Percentiles rank a stretch among this genome's conserved stretches.
Conservation (phyloP, 371 early-diverging fungal genomes). For the Entomophthora muscae region DNA sequence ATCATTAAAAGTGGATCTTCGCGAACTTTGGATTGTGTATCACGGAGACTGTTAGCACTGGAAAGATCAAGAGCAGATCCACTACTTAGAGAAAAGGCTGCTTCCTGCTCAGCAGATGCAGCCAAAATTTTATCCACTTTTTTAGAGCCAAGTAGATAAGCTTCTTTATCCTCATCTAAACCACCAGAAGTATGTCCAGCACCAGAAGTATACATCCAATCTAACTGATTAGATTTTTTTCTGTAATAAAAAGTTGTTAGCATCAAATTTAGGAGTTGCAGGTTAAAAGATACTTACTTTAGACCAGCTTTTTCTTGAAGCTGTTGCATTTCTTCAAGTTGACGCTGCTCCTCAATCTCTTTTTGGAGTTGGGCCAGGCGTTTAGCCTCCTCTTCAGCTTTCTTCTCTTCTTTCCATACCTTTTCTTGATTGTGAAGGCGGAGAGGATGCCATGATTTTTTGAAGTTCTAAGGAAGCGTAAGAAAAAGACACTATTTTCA, state of each 20-base stretch:
- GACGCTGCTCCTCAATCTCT: slow-evolving; percentile 79
- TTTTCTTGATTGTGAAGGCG: slow-evolving; percentile 78
- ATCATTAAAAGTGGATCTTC: slow-evolving; percentile 87
- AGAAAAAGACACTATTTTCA: slow-evolving; percentile 2
- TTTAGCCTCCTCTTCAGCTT: slow-evolving; percentile 64
- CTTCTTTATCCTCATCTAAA: slow-evolving; percentile 56
- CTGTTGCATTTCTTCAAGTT: slow-evolving; percentile 61
- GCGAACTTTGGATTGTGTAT: slow-evolving; percentile 66
- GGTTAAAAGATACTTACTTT: slow-evolving; percentile 18
- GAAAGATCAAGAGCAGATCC: slow-evolving; percentile 18
- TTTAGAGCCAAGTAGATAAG: slow-evolving; percentile 75
- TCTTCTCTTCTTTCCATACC: slow-evolving; percentile 79
- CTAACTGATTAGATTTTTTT: slow-evolving; percentile 52
- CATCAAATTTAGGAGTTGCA: not conserved
- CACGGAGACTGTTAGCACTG: slow-evolving; percentile 61
- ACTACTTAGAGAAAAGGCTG: not conserved
- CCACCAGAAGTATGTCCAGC: slow-evolving; percentile 24
- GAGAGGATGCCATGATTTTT: slow-evolving; percentile 94
- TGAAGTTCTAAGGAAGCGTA: slow-evolving; percentile 48
- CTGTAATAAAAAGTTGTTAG: slow-evolving; percentile 16
- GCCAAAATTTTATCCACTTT: slow-evolving; percentile 51
- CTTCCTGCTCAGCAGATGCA: slow-evolving; percentile 25
- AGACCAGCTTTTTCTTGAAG: slow-evolving; percentile 64
- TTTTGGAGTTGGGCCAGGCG: slow-evolving; percentile 79
- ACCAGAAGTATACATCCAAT: slow-evolving; percentile 89